Percentiles rank a stretch among this genome's conserved stretches.
Conservation (phyloP, 495 filamentous ascomycete genomes). For the Aspergillus ostianus region DNA sequence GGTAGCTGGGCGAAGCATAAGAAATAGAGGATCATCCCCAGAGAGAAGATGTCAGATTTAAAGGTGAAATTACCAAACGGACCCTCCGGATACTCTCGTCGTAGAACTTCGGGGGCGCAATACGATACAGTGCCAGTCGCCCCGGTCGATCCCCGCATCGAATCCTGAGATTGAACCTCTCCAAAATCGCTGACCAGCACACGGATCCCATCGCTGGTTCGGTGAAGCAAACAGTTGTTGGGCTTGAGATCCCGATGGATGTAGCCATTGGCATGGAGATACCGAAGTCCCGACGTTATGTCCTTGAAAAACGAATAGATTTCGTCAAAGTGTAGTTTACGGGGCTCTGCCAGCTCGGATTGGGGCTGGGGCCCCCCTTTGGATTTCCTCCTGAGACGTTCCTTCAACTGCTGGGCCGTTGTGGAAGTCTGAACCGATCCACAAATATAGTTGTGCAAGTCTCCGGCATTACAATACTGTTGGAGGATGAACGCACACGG, state of each 20-base stretch:
- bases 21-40: slow-evolving; percentile 98
- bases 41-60: slow-evolving; percentile 94
- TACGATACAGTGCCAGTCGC: slow-evolving; percentile 96
- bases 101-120: slow-evolving; percentile 91
- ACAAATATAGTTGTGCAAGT: slow-evolving; percentile 81
- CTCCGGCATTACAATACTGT: slow-evolving; percentile 95
- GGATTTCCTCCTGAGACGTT: slow-evolving; percentile 75
- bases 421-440: slow-evolving; percentile 57
- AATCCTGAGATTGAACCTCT: slow-evolving; percentile 82
- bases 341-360: slow-evolving; percentile 49
- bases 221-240: slow-evolving; percentile 88
- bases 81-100: slow-evolving; percentile 62
- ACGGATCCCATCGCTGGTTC: slow-evolving; percentile 62
- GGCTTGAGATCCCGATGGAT: slow-evolving; percentile 97
- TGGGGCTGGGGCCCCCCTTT: slow-evolving; percentile 57
- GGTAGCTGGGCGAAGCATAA: slow-evolving; percentile 91
- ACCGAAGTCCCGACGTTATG: slow-evolving; percentile 85
- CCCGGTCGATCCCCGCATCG: slow-evolving; percentile 79
- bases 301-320: slow-evolving; percentile 97
- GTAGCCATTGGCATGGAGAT: slow-evolving; percentile 90
- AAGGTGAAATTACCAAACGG: slow-evolving; percentile 86
- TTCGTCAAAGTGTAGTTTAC: slow-evolving; percentile 78
- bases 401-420: slow-evolving; percentile 81
- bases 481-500: slow-evolving; percentile 96
- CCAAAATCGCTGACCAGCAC: slow-evolving; percentile 97